Conservation (phyloP, 1,284 basidiomycete species). For the Leccinum subrobustum region DNA sequence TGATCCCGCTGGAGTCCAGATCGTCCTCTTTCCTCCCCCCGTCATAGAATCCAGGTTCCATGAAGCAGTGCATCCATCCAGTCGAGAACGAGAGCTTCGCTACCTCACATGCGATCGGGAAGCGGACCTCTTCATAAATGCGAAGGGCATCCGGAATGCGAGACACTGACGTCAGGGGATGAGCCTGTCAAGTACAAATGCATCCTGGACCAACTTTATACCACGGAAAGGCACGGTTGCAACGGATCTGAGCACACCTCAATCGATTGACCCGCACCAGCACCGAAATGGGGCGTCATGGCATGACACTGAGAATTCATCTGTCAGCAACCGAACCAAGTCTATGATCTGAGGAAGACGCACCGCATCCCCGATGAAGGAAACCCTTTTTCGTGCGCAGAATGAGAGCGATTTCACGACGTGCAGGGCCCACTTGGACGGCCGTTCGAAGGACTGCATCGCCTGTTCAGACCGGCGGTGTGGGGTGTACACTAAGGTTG, state of each 20-base stretch:
- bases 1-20: conserved; percentile 13
- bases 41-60: conserved; percentile 22
- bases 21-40: conserved; percentile 13
- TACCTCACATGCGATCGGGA: conserved; percentile 18
- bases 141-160: conserved; percentile 24
- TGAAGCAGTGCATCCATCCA: conserved; percentile 14
- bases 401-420: conserved; percentile 33
- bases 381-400: conserved; percentile 32
- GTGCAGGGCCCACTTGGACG: conserved; percentile 33
- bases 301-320: conserved; percentile 27
- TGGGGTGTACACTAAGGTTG: not conserved
- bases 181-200: conserved; percentile 34
- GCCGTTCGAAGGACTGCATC: conserved; percentile 17
- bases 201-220: conserved; percentile 28
- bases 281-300: conserved; percentile 30
- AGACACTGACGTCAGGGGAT: conserved; percentile 18
- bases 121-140: conserved; percentile 33
- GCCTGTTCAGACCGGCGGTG: not conserved
- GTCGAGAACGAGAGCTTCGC: conserved; percentile 12
- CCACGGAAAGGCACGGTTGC: not conserved
- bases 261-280: conserved; percentile 34
- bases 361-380: conserved; percentile 39
- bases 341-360: not conserved
- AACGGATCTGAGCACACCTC: conserved; percentile 23
- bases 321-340: not conserved